A percentile compares a stretch with the other conserved stretches of the same genome.
Conservation (phyloP, 257 asterid species). For the Asclepias syriaca region DNA sequence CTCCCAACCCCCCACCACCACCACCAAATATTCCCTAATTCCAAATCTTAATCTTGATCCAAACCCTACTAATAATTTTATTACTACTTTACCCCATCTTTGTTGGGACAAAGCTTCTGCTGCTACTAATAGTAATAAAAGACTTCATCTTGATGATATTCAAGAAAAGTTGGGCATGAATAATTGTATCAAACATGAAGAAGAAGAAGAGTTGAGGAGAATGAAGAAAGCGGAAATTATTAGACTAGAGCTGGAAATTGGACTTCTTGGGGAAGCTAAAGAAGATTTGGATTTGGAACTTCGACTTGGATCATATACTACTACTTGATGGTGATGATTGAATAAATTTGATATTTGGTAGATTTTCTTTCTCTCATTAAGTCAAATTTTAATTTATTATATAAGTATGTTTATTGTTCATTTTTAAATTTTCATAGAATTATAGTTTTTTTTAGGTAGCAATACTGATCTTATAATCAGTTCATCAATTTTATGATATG, state of each 20-base stretch:
- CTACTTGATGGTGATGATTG: conserved; percentile 5
- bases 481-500: neutral
- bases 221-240: conserved; percentile 32
- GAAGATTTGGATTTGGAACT: conserved; percentile 91
- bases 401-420: neutral
- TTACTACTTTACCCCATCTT: conserved; percentile 28
- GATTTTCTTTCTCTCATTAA: no score
- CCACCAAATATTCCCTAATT: conserved; percentile 1
- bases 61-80: conserved; percentile 43
- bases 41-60: conserved; percentile 46
- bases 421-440: conserved; percentile 1
- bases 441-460: neutral
- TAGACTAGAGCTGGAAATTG: conserved; percentile 74
- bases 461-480: neutral
- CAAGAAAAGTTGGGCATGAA: conserved; percentile 16
- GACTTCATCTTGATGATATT: conserved; percentile 23
- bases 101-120: neutral
- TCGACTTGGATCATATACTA: conserved; percentile 57
- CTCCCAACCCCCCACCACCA: neutral
- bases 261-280: conserved; percentile 36
- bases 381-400: no score
- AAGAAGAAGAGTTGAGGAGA: conserved; percentile 18
- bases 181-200: conserved; percentile 12
- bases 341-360: no score
- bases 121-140: conserved; percentile 25